Base-by-base conservation (phyloP, 345 rosid genomes). In the Populus tremula region DNA sequence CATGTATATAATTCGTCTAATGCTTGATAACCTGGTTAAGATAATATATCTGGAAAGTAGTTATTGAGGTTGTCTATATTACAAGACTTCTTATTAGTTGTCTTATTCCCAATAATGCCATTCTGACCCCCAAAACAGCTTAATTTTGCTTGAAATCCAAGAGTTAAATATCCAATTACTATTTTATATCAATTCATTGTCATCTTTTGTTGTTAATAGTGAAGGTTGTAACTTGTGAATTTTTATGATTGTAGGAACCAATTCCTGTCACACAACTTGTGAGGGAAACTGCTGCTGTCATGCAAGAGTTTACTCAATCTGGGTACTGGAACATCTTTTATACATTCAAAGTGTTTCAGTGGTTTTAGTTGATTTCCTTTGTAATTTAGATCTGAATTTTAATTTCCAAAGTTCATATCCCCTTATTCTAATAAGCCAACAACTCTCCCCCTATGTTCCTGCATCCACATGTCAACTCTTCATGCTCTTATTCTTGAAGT, bases 181-280 rank as follows among this genome's bases (percentile, higher is more conserved):
- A n/a, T 56, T 54, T 56, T 0, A 8, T 56, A n/a, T 3, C 6
- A 21, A 6, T 8, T 56, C 23, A 8, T 54, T 64, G 36, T 64
- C 36, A 29, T 31, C 18, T 64, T 2, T 64, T 64, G 17, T 64
- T 64, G 67, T 64, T 64, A 29, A 64, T 29, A 9, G 10, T 27
- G 67, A 64, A 29, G 62, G 31, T 39, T 54, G 54, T 38, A 67
- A 53, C 27, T 21, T 53, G 29, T 64, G 38, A 29, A 64, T 12
- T 69, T 35, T 77, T 68, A 2, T 56, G 25, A 11, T 73, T 78
- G 33, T 83, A 95, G 99, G 99, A 95, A 84, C 93, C 97, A 66
- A 93, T 95, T 74, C 99, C 99, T n/a, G 98, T 95, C 71, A 93
- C 97, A 9, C 99, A 95, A 81, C 95, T 95, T 72, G 99, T 93